These are phyloP conservation scores for Bimuria novae-zelandiae DNA, from an alignment of 2,329 filamentous ascomycete species.

Conservation along the genomic window DNA sequence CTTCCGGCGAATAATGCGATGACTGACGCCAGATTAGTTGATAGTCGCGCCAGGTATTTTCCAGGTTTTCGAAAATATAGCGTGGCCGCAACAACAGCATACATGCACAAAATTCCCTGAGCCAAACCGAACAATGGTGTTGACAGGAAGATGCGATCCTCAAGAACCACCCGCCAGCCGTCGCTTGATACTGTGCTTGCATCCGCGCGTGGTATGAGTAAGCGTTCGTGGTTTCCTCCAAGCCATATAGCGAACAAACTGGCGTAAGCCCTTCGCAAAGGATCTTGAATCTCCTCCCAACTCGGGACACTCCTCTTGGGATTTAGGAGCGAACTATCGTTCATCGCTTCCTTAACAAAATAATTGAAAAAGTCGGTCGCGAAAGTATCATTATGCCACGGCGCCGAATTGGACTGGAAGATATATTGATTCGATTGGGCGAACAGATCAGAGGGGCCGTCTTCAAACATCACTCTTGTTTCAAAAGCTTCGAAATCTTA, in stretches of 20 bases:
- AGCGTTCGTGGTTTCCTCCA: constrained; percentile 44
- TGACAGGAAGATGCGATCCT: constrained; percentile 57
- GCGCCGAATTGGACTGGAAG: constrained; percentile 7
- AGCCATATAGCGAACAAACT: constrained; percentile 53
- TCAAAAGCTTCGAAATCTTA: not conserved
- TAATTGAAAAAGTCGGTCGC: constrained; percentile 55
- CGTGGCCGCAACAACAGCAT: constrained; percentile 49
- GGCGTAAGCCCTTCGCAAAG: constrained; percentile 39
- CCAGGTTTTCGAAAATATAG: constrained; percentile 52
- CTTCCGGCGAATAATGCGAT: constrained; percentile 57
- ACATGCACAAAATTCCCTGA: constrained; percentile 50
- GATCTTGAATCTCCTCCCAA: constrained; percentile 25
- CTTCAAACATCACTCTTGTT: constrained; percentile 23
- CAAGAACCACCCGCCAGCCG: constrained; percentile 21
- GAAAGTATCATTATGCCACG: constrained; percentile 56
- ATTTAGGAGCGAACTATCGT: constrained; percentile 43
- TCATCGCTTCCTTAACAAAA: constrained; percentile 43
- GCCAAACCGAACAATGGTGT: constrained; percentile 52
- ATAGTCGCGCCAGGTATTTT: constrained; percentile 56
- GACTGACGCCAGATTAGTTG: constrained; percentile 55
- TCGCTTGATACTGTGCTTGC: not conserved
- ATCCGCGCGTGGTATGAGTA: constrained; percentile 40
- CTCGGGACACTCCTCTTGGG: constrained; percentile 41
- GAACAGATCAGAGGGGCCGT: constrained; percentile 28
- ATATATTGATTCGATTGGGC: constrained; percentile 30